phyloP scores from a whole-genome alignment of 805 yeast species.

The Barnettozyma wickerhamii region DNA sequence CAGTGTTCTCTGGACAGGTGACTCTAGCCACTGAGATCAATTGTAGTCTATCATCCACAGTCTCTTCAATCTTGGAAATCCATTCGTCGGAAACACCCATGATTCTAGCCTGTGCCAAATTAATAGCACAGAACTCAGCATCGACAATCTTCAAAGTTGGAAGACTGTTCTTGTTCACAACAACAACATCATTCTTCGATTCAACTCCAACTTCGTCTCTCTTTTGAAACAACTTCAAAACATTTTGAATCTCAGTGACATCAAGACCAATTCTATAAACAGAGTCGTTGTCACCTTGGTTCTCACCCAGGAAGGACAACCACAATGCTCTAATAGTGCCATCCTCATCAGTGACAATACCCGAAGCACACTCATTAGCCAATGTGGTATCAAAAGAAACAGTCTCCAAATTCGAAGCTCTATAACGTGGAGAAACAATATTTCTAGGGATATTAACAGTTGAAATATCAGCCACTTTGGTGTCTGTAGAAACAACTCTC shows the following conservation, averaged over 20 bases:
- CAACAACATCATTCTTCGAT: slow-evolving; percentile 2
- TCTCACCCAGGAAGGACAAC: slow-evolving; percentile 80
- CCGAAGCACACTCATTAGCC: slow-evolving; percentile 72
- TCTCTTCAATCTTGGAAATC: slow-evolving; percentile 64
- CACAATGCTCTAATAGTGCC: slow-evolving; percentile 83
- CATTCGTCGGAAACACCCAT: slow-evolving; percentile 86
- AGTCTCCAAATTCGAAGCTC: slow-evolving; percentile 81
- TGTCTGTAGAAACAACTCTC: slow-evolving; percentile 68
- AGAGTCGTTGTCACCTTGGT: slow-evolving; percentile 55
- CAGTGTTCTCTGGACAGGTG: slow-evolving; percentile 42
- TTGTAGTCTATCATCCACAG: slow-evolving; percentile 62
- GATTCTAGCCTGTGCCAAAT: slow-evolving; percentile 71
- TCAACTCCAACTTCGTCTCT: slow-evolving; percentile 33
- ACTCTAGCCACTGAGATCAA: slow-evolving; percentile 68
- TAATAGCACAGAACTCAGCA: slow-evolving; percentile 67
- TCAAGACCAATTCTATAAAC: slow-evolving; percentile 74
- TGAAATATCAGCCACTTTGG: slow-evolving; percentile 71
- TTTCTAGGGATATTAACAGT: slow-evolving; percentile 70
- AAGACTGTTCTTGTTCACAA: slow-evolving; percentile 5
- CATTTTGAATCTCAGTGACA: slow-evolving; percentile 56
- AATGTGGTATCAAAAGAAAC: slow-evolving; percentile 68
- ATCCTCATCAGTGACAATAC: slow-evolving; percentile 69
- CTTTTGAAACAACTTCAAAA: slow-evolving; percentile 48
- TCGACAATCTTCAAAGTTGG: slow-evolving; percentile 71
- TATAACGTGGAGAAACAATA: slow-evolving; percentile 68